A percentile compares a stretch with the other conserved stretches of the same genome.
Evolutionary conservation across 2,329 filamentous ascomycete genomes (phyloP).

Genomic region (Aspergillus proliferans): DNA sequence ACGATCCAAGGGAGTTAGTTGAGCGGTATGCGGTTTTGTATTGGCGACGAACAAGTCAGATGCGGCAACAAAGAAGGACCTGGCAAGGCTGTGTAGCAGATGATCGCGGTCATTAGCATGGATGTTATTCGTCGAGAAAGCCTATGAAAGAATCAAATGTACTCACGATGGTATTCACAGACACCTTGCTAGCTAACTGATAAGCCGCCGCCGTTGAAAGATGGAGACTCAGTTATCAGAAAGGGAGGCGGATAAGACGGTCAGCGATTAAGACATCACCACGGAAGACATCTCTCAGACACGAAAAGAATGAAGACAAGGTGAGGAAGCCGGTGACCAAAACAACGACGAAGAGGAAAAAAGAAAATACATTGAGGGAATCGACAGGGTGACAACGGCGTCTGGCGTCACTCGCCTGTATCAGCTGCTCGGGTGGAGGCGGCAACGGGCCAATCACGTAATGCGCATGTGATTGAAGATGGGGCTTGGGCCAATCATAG

Average conservation of each 20-base stretch:
- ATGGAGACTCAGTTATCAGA: neutral
- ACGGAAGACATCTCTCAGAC: neutral
- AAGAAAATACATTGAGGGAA: conserved; percentile 6
- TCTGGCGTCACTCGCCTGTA: conserved; percentile 22
- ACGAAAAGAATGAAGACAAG: neutral
- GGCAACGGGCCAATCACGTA: conserved; percentile 12
- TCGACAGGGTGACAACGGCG: conserved; percentile 5
- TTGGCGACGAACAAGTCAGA: conserved; percentile 6
- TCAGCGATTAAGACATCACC: neutral
- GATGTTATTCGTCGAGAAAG: neutral
- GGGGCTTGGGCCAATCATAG: conserved; percentile 5
- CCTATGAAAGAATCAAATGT: neutral
- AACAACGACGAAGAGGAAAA: neutral
- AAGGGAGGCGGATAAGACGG: neutral
- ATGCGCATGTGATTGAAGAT: conserved; percentile 12
- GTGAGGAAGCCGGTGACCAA: neutral
- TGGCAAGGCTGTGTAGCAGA: conserved; percentile 4
- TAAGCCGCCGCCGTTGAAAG: neutral
- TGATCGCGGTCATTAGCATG: conserved; percentile 9
- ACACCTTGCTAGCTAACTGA: neutral
- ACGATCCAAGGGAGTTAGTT: conserved; percentile 4
- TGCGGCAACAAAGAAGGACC: conserved; percentile 1
- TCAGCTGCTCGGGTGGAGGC: conserved; percentile 11
- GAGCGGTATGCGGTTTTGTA: conserved; percentile 2
- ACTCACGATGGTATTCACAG: neutral